Evolutionary conservation across 768 basidiomycete species (phyloP).

Genomic region (Boletus rubroflammeus): DNA sequence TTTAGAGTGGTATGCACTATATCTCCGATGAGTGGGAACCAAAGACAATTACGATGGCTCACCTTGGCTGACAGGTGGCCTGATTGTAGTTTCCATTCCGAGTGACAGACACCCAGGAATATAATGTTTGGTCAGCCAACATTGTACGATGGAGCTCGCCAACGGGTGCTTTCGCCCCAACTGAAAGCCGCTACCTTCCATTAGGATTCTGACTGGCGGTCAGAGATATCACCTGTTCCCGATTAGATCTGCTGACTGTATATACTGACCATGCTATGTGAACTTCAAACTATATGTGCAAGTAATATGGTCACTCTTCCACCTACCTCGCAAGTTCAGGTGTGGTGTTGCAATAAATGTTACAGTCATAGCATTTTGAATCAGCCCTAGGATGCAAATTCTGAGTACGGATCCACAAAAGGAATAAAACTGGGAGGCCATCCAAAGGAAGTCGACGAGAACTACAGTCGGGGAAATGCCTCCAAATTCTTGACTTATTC

Average conservation of each 20-base stretch:
- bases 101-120: constrained; percentile 4
- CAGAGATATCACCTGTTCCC: neutral
- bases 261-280: neutral
- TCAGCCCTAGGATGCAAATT: neutral
- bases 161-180: neutral
- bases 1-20: neutral
- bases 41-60: constrained; percentile 16
- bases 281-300: neutral
- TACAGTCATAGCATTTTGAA: neutral
- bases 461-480: neutral
- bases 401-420: constrained; percentile 1
- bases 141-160: constrained; percentile 1
- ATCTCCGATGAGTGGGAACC: constrained; percentile 10
- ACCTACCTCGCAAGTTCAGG: neutral
- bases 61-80: constrained; percentile 17
- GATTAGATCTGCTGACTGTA: neutral
- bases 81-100: constrained; percentile 11
- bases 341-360: neutral
- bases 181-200: neutral
- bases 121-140: neutral
- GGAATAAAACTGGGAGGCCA: neutral
- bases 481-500: neutral
- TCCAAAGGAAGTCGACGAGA: neutral
- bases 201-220: constrained; percentile 4
- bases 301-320: neutral